A percentile compares a stretch with the other conserved stretches of the same genome.
phyloP scores from a whole-genome alignment of 2,329 filamentous ascomycete genomes.

The Torrubiella hemipterigena region DNA sequence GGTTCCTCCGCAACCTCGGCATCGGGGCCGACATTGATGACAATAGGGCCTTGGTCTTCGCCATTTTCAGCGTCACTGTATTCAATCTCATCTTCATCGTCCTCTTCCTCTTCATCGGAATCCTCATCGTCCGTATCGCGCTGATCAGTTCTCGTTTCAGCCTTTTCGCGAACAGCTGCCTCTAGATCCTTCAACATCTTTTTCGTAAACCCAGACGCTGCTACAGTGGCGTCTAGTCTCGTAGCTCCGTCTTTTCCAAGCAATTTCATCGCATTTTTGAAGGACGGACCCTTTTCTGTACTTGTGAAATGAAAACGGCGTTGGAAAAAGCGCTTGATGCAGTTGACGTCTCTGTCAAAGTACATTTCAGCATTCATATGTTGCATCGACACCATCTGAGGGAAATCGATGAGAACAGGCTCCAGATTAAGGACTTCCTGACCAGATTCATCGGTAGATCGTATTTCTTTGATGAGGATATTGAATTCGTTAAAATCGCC shows the following conservation, averaged over 20 bases:
- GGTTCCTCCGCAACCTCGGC: constrained; percentile 8
- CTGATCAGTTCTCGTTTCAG: constrained; percentile 29
- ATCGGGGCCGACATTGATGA: too few relatives aligned
- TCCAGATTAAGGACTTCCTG: constrained; percentile 40
- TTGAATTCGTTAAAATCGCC: constrained; percentile 99
- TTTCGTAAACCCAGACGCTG: constrained; percentile 89
- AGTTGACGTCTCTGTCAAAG: constrained; percentile 91
- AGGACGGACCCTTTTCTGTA: constrained; percentile 74
- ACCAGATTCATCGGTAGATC: constrained; percentile 24
- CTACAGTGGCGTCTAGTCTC: constrained; percentile 75
- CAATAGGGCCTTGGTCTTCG: constrained; percentile 10
- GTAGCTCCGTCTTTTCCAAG: constrained; percentile 52
- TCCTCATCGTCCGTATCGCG: constrained; percentile 16
- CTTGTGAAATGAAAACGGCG: constrained; percentile 79
- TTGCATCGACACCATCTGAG: constrained; percentile 94
- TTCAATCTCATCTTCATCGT: constrained; percentile 14
- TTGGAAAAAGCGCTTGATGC: constrained; percentile 89
- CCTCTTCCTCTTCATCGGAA: constrained; percentile 12
- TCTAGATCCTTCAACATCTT: constrained; percentile 96
- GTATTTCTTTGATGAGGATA: constrained; percentile 77
- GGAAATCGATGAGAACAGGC: constrained; percentile 92
- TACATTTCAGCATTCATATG: constrained; percentile 93
- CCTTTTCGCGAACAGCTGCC: constrained; percentile 73
- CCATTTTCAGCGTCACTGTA: too few relatives aligned
- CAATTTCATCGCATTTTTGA: constrained; percentile 68